Conservation (phyloP, 2,329 filamentous ascomycete species). For the Cercospora janseana region DNA sequence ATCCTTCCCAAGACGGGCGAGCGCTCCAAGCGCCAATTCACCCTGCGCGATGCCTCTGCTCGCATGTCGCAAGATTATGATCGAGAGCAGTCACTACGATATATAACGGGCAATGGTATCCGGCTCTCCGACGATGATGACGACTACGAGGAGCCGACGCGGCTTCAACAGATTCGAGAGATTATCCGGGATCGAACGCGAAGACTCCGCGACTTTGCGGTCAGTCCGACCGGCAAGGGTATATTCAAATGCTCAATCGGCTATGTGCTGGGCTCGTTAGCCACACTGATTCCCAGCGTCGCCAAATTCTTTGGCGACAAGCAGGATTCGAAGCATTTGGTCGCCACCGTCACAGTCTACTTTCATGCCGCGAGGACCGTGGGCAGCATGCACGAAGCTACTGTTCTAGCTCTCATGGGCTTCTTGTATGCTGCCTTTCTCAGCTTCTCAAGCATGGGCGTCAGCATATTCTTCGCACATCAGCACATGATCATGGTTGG, state of each 20-base stretch:
- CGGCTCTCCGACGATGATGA: constrained; percentile 4
- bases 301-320: constrained; percentile 68
- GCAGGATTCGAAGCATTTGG: constrained; percentile 89
- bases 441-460: constrained; percentile 81
- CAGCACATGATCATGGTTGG: constrained; percentile 67
- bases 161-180: constrained; percentile 13
- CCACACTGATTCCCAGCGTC: constrained; percentile 75
- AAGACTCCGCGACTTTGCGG: constrained; percentile 20
- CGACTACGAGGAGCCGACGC: constrained; percentile 12
- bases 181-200: constrained; percentile 12
- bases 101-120: constrained; percentile 24
- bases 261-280: constrained; percentile 81
- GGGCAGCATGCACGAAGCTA: constrained; percentile 86
- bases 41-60: constrained; percentile 58
- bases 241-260: constrained; percentile 90
- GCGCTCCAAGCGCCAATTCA: constrained; percentile 76
- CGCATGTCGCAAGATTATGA: constrained; percentile 37
- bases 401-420: constrained; percentile 71
- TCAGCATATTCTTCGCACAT: constrained; percentile 73
- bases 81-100: constrained; percentile 35
- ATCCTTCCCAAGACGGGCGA: constrained; percentile 84
- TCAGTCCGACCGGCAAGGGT: constrained; percentile 70
- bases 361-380: constrained; percentile 85
- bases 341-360: constrained; percentile 90
- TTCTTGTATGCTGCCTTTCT: constrained; percentile 76